Conservation (phyloP, 2,329 filamentous ascomycete species). For the Dothideomycetes sp. region DNA sequence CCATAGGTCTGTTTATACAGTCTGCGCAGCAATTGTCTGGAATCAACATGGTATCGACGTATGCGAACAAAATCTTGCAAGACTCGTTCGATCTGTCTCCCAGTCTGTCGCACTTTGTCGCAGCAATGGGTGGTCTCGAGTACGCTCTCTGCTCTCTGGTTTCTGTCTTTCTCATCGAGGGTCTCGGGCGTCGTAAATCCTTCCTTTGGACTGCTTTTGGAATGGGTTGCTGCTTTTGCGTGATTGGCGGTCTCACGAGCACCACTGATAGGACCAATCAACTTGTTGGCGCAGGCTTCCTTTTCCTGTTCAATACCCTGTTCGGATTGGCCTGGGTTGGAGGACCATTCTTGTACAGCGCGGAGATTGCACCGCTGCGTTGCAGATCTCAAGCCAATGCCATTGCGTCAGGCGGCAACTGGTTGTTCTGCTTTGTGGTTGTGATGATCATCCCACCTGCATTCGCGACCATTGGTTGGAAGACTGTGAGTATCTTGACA, state of each 20-base stretch:
- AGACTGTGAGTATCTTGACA: too few species aligned
- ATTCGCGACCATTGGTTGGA: slow-evolving; percentile 45
- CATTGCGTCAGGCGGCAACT: slow-evolving; percentile 41
- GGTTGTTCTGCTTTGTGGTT: slow-evolving; percentile 44
- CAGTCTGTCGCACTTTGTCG: too few species aligned
- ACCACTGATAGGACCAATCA: slow-evolving; percentile 9
- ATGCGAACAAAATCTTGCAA: slow-evolving; percentile 11
- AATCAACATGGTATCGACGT: too few species aligned
- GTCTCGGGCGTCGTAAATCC: slow-evolving; percentile 18
- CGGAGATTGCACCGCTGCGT: slow-evolving; percentile 22
- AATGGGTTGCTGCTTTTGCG: slow-evolving; percentile 17
- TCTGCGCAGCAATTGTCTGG: too few species aligned
- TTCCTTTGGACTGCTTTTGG: slow-evolving; percentile 17
- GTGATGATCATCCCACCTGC: slow-evolving; percentile 40
- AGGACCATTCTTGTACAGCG: slow-evolving; percentile 24
- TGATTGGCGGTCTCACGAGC: slow-evolving; percentile 4
- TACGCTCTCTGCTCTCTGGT: slow-evolving; percentile 16
- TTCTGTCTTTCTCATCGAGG: slow-evolving; percentile 18
- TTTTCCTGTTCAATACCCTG: slow-evolving; percentile 27
- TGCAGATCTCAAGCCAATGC: slow-evolving; percentile 24
- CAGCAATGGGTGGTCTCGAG: too few species aligned
- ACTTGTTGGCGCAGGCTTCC: slow-evolving; percentile 25
- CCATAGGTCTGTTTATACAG: too few species aligned
- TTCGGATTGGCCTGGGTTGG: slow-evolving; percentile 25
- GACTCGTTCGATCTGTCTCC: slow-evolving; percentile 16